Percentiles rank a stretch among this genome's conserved stretches.
Conservation (phyloP, 305 asterid genomes). For the Solanum hybrid region DNA sequence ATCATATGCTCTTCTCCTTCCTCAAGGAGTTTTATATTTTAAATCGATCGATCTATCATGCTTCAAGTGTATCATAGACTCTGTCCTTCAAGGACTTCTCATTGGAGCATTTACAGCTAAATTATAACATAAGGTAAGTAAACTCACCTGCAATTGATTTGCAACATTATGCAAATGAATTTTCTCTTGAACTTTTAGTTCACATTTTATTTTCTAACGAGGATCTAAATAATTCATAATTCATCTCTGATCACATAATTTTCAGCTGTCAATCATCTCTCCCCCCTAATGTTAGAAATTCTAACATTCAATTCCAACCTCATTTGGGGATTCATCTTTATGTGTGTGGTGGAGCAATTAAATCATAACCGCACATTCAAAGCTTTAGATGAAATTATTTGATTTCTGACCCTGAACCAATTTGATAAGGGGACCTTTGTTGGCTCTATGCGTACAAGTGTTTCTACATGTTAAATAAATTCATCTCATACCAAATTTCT, state of each 20-base stretch:
- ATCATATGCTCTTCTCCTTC: not conserved
- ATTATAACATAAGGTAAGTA: not conserved
- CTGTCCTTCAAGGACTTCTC: not conserved
- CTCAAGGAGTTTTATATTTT: too few relatives aligned
- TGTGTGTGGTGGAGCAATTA: not conserved
- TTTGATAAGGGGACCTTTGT: not conserved
- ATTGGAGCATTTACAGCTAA: not conserved
- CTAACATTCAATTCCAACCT: not conserved
- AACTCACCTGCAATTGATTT: not conserved
- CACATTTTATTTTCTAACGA: not conserved
- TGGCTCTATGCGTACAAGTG: not conserved
- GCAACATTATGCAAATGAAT: not conserved
- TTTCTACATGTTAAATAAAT: not conserved
- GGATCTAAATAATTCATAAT: not conserved
- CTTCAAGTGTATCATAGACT: not conserved
- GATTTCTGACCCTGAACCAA: not conserved
- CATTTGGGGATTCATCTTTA: not conserved
- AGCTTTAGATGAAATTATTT: too few relatives aligned
- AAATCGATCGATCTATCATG: not conserved
- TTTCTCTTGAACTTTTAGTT: not conserved
- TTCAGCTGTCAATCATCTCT: not conserved
- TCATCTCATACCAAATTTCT: not conserved
- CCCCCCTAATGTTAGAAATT: not conserved
- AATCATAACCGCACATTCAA: too few relatives aligned
- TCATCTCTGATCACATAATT: not conserved